Conservation (phyloP, 2,329 filamentous ascomycete species). For the Colletotrichum plurivorum region DNA sequence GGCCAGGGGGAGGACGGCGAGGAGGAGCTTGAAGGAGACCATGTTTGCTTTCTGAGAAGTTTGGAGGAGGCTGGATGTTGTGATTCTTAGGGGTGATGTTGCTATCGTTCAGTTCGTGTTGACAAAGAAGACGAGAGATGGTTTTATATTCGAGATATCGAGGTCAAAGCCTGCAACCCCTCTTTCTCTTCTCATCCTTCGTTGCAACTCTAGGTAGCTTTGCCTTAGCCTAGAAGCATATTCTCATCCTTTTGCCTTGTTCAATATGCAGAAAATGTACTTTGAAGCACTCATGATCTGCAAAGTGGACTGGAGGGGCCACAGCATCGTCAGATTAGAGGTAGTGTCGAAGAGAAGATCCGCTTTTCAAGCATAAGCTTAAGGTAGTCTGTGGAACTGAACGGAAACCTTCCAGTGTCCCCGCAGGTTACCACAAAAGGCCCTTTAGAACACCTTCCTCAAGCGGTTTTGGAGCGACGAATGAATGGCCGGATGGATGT, state of each 20-base stretch:
- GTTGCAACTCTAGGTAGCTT: background rate
- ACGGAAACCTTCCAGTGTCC: background rate
- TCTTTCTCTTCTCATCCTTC: background rate
- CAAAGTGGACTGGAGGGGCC: too few species aligned
- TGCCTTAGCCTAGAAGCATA: background rate
- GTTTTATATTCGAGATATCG: background rate
- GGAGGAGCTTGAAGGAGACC: constrained; percentile 18
- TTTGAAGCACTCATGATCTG: too few species aligned
- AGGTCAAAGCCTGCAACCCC: background rate
- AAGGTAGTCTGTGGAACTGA: background rate
- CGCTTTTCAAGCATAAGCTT: constrained; percentile 2
- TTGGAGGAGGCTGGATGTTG: background rate
- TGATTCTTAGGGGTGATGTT: background rate
- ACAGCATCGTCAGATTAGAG: too few species aligned
- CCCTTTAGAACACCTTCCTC: background rate
- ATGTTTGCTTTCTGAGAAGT: background rate
- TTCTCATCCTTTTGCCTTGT: background rate
- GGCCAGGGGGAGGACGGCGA: constrained; percentile 20
- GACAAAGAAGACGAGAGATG: background rate
- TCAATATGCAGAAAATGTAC: background rate
- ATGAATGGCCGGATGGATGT: too few species aligned
- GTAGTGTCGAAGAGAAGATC: background rate
- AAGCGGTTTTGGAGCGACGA: background rate
- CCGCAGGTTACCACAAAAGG: background rate
- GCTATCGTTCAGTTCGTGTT: background rate